Conservation (phyloP, 1,284 basidiomycete species). For the Xerocomus nothofagi region DNA sequence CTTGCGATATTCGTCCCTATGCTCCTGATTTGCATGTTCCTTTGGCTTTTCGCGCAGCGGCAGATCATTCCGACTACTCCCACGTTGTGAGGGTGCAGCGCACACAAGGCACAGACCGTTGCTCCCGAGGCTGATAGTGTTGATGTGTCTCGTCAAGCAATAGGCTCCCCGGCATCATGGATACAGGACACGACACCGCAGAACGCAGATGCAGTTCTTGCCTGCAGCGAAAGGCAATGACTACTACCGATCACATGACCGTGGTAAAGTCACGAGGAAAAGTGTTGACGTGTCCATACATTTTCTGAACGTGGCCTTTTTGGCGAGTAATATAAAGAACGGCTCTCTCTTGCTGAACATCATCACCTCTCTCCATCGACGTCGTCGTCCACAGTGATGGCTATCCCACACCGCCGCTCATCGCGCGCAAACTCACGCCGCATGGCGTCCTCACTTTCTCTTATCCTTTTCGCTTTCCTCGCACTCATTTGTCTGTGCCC, state of each 20-base stretch:
- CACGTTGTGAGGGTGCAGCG: too few relatives aligned
- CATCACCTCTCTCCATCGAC: slow-evolving; percentile 9
- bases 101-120: too few relatives aligned
- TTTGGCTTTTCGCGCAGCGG: too few relatives aligned
- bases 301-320: slow-evolving; percentile 29
- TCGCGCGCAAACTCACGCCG: slow-evolving; percentile 59
- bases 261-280: slow-evolving; percentile 22
- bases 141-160: too few relatives aligned
- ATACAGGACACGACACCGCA: too few relatives aligned
- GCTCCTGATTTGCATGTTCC: too few relatives aligned
- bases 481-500: slow-evolving; percentile 66
- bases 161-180: too few relatives aligned
- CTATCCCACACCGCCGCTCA: slow-evolving; percentile 42
- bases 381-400: slow-evolving; percentile 37
- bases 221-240: too few relatives aligned
- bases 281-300: slow-evolving; percentile 33
- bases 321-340: slow-evolving; percentile 25
- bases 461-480: slow-evolving; percentile 63
- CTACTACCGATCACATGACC: slow-evolving; percentile 25
- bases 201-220: too few relatives aligned
- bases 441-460: slow-evolving; percentile 62
- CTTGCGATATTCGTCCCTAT: too few relatives aligned
- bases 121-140: too few relatives aligned
- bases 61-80: too few relatives aligned
- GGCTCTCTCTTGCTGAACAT: slow-evolving; percentile 2